Conservation (phyloP, 768 basidiomycete genomes). For the Pisolithus sp. region DNA sequence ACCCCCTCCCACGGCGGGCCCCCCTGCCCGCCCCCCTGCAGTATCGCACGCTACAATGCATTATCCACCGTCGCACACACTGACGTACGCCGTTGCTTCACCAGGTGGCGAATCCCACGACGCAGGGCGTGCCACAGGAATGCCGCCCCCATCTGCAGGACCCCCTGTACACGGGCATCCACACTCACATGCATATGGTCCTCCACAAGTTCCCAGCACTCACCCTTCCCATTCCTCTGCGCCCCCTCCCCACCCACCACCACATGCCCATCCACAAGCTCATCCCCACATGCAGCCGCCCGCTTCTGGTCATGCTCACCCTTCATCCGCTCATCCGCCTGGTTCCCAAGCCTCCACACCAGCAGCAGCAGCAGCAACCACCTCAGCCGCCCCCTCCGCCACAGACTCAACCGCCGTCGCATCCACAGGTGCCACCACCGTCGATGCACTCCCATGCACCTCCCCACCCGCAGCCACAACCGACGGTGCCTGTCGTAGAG, state of each 20-base stretch:
- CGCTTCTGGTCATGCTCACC: not conserved
- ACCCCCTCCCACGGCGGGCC: not conserved
- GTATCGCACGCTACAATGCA: not conserved
- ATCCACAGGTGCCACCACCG: slow-evolving; percentile 12
- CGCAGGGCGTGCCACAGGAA: not conserved
- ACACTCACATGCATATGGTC: not conserved
- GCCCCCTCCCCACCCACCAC: not conserved
- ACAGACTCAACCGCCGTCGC: slow-evolving; percentile 16
- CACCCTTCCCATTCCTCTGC: not conserved
- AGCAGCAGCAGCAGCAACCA: slow-evolving; percentile 12
- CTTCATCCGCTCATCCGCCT: not conserved
- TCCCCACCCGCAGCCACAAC: slow-evolving; percentile 5
- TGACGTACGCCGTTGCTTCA: not conserved
- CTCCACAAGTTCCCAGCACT: not conserved
- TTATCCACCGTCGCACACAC: not conserved
- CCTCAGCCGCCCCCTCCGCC: slow-evolving; percentile 9
- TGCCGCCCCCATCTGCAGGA: too few species aligned
- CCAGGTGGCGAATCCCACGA: not conserved
- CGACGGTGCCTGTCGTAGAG: slow-evolving; percentile 14
- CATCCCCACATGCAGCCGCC: slow-evolving; percentile 5
- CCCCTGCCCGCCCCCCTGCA: not conserved
- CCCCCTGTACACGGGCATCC: not conserved
- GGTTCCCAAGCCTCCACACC: slow-evolving; percentile 15
- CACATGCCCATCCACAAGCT: slow-evolving; percentile 1
- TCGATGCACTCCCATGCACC: not conserved